Conservation (phyloP, 1,139 yeast genomes). For the Saccharomyces hybrid region DNA sequence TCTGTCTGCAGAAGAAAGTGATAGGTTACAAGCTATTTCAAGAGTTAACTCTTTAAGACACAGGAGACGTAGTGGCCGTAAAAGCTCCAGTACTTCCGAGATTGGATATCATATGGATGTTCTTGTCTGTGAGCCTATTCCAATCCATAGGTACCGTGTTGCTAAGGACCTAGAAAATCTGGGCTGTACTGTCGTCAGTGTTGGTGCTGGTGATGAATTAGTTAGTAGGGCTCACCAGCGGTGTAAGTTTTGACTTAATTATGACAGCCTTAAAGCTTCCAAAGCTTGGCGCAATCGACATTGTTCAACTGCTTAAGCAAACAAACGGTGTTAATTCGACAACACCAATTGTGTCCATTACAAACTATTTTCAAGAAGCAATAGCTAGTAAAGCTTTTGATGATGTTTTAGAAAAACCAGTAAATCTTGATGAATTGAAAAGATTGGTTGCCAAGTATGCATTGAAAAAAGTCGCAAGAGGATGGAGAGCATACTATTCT, state of each 20-base stretch:
- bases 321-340: slow-evolving; percentile 68
- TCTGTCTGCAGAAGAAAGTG: slow-evolving; percentile 20
- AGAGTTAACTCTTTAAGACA: slow-evolving; percentile 25
- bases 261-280: slow-evolving; percentile 67
- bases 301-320: slow-evolving; percentile 66
- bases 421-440: slow-evolving; percentile 41
- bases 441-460: slow-evolving; percentile 29
- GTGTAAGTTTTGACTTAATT: slow-evolving; percentile 76
- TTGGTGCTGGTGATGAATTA: slow-evolving; percentile 74
- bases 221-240: slow-evolving; percentile 76
- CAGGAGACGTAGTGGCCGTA: slow-evolving; percentile 27
- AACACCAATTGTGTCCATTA: slow-evolving; percentile 73
- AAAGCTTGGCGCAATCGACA: slow-evolving; percentile 62
- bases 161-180: slow-evolving; percentile 56
- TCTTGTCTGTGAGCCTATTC: slow-evolving; percentile 79
- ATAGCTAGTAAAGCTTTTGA: slow-evolving; percentile 52
- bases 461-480: slow-evolving; percentile 25
- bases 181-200: slow-evolving; percentile 78
- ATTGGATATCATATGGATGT: slow-evolving; percentile 44
- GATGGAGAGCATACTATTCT: slow-evolving; percentile 27
- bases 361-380: slow-evolving; percentile 69
- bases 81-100: slow-evolving; percentile 21
- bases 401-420: slow-evolving; percentile 71
- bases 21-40: slow-evolving; percentile 27
- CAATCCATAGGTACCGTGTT: slow-evolving; percentile 67